These are phyloP conservation scores for Populus deltoides DNA, from an alignment of 345 rosid species.

Conservation along the genomic window DNA sequence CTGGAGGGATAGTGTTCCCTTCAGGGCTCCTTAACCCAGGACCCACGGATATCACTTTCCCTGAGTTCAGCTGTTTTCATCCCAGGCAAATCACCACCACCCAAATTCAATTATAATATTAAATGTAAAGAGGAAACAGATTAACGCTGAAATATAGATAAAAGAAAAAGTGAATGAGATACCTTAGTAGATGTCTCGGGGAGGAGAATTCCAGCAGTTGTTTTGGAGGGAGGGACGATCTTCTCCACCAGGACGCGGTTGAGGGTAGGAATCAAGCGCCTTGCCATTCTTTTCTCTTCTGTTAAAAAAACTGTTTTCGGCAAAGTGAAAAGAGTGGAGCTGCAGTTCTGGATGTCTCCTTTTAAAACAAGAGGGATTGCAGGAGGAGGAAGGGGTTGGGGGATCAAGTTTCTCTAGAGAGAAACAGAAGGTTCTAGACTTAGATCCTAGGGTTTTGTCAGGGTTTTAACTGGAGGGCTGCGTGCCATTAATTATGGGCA, in stretches of 20 bases:
- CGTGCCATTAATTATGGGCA: background rate
- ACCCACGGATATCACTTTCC: conserved; percentile 71
- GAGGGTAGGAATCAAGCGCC: conserved; percentile 68
- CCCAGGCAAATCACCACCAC: background rate
- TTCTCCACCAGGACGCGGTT: conserved; percentile 76
- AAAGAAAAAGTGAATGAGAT: background rate
- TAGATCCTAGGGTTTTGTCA: conserved; percentile 16
- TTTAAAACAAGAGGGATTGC: background rate
- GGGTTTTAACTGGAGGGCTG: conserved; percentile 4
- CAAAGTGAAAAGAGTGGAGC: background rate
- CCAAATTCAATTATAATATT: background rate
- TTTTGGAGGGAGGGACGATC: conserved; percentile 75
- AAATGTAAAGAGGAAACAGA: background rate
- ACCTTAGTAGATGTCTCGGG: conserved; percentile 73
- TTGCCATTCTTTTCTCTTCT: conserved; percentile 47
- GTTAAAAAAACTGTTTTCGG: background rate
- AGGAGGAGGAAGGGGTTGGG: background rate
- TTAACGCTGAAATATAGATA: background rate
- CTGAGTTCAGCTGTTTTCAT: conserved; percentile 66
- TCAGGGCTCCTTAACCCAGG: conserved; percentile 61
- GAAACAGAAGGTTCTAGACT: conserved; percentile 14
- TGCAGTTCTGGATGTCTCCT: background rate
- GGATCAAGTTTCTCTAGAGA: background rate
- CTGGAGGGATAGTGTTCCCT: conserved; percentile 57
- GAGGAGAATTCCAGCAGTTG: conserved; percentile 71